Base-by-base conservation (phyloP, 768 basidiomycete species). In the Lepiota brunneoincarnata region DNA sequence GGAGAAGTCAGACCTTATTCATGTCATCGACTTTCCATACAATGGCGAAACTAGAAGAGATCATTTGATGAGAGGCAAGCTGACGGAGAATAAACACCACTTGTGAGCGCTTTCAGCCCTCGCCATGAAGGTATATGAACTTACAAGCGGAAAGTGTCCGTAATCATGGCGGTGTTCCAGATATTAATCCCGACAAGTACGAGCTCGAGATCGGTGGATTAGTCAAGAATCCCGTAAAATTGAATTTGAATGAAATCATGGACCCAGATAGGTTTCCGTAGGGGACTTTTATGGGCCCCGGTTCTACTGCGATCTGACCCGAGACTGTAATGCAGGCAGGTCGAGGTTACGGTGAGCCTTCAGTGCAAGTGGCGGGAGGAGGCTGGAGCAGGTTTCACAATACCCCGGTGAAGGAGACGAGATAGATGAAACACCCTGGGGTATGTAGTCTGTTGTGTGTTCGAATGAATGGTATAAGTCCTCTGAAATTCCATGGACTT, bases 321-420 rank as follows among this genome's bases (percentile, higher is more conserved):
- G n/a, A n/a, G n/a, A n/a, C n/a, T 28, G n/a, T 12, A 23, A 20
- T 49, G 21, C 51, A 78, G 78, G 3, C 79, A 80, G 66, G 55
- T 57, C 2, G 75, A 79, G 59, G 70, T 81, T 6, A 79, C 80
- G 0, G 74, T 80, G 28, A 81, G 79, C n/a, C 61, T 81, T 15
- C 80, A 81, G 60, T 81, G 80, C 63, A 78, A n/a, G 75, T 40
- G 79, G 81, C 6, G 81, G 78, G 0, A 67, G 81, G 9, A 75
- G 80, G 21, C 71, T 79, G 9, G 77, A 80, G 49, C 80, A 81
- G 59, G 80, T 81, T 49, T 58, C 64, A 35, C 69, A 77, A 58
- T 80, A 81, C 57, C 79, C 79, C 3, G 80, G 78, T 11, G 80
- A 81, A 31, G 79, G 78, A 21, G 79, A 80, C 49, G 80, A 80